phyloP scores from a whole-genome alignment of 148 eudicot genomes.

The Amaranthus palmeri region DNA sequence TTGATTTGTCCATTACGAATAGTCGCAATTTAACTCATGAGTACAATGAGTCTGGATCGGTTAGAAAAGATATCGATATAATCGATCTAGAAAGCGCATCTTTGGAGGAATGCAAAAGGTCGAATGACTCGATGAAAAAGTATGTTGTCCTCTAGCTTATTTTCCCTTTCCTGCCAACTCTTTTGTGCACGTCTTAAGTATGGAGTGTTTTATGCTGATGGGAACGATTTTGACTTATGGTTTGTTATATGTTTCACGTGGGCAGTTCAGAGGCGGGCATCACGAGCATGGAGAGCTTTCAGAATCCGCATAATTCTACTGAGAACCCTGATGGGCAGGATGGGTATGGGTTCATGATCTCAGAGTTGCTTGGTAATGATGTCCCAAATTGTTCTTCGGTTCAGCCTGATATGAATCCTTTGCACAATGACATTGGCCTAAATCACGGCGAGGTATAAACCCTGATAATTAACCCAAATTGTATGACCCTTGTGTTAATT shows the following conservation, averaged over 20 bases:
- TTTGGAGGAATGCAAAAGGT: constrained; percentile 42
- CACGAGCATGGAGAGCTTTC: constrained; percentile 47
- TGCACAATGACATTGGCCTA: constrained; percentile 68
- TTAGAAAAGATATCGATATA: constrained; percentile 65
- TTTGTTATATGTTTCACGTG: constrained; percentile 7
- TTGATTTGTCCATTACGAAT: constrained; percentile 71
- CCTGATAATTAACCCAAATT: neutral
- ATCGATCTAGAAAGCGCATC: constrained; percentile 83
- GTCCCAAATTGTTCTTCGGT: constrained; percentile 62
- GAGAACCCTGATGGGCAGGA: constrained; percentile 66
- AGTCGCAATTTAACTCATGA: constrained; percentile 31
- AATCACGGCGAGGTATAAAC: constrained; percentile 71
- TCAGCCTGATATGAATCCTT: constrained; percentile 54
- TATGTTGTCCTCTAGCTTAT: constrained; percentile 25
- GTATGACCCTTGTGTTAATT: neutral
- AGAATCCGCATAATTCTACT: constrained; percentile 46
- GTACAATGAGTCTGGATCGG: constrained; percentile 41
- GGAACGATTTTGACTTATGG: neutral
- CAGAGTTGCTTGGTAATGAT: constrained; percentile 83
- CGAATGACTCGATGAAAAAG: constrained; percentile 43
- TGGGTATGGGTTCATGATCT: constrained; percentile 94
- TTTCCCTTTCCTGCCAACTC: neutral
- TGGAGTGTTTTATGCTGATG: neutral
- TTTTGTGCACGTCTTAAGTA: neutral
- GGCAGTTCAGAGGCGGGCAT: constrained; percentile 57